Evolutionary conservation across 345 rosid genomes (phyloP), one percentile per base, ranked within the genome.

Genomic region (Raphanus sativus): DNA sequence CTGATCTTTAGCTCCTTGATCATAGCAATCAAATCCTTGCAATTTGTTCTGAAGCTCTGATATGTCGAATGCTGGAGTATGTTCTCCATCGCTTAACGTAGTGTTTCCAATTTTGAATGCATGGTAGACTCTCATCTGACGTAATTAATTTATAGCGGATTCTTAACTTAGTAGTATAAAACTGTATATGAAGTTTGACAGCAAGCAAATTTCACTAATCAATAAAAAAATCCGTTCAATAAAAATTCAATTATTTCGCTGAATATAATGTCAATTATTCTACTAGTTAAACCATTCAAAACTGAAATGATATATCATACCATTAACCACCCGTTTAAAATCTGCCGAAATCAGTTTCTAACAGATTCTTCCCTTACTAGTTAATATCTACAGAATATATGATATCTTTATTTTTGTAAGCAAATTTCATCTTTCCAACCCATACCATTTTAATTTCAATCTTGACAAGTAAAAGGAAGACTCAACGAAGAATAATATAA

Each of bases 381-480:
- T 52, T 54, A 52, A 30, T 36, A 36, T 25, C 28, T 16, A 48
- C 16, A 52, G 11, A 34, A 34, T 26, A 50, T 16, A 16, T 36
- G 12, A 8, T 4, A 36, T 65, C 4, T 28, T 55, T 69, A 28
- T 40, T 1, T 12, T 45, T 25, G 13, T 34, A 64, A 30, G 25
- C 42, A 55, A 56, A 55, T 56, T 65, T 45, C 61, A 71, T 45
- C 1, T n/a, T 70, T n/a, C 17, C 71, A 65, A 29, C 71, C 76
- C 70, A 25, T 48, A 16, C 21, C 21, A 21, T 21, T 21, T 21
- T 21, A 30, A 5, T 2, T 28, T 58, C 28, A 5, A 38, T 24
- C 48, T 66, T 66, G 72, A 59, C 40, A n/a, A 69, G 55, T 5
- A 52, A 15, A 62, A 62, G 48, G 25, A 3, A 60, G 58, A 60